Percentiles rank a stretch among this genome's conserved stretches.
These are phyloP conservation scores for Ceratocystis smalleyi DNA, from an alignment of 2,329 filamentous ascomycete species.

Conservation along the genomic window DNA sequence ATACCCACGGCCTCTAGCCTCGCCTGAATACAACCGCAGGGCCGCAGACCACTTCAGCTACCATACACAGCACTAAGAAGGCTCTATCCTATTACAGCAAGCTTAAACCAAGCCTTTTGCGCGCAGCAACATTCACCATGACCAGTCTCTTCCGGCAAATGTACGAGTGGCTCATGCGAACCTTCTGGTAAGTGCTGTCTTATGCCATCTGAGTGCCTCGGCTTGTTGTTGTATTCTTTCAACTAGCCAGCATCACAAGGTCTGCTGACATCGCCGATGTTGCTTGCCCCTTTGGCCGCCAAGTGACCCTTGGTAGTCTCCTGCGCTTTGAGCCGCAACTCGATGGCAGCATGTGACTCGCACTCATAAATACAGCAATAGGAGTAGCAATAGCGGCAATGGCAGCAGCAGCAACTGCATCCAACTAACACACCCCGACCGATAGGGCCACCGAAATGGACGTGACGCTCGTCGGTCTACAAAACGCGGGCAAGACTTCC, in stretches of 20 bases:
- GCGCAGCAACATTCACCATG: conserved; percentile 41
- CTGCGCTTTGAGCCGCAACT: background rate
- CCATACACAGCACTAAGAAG: background rate
- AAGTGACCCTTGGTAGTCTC: background rate
- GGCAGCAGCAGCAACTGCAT: background rate
- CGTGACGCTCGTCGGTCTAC: conserved; percentile 95
- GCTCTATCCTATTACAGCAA: background rate
- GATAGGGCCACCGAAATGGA: conserved; percentile 96
- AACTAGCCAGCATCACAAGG: background rate
- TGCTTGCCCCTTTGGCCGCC: background rate
- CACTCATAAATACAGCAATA: background rate
- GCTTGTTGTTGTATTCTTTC: background rate
- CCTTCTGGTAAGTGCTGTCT: conserved; percentile 64
- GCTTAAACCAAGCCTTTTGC: background rate
- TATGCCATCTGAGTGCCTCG: background rate
- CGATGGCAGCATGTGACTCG: background rate
- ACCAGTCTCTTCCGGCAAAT: conserved; percentile 82
- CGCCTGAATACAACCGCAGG: background rate
- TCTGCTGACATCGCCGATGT: background rate
- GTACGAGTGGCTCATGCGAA: conserved; percentile 95
- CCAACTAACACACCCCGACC: conserved; percentile 6
- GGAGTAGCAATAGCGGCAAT: background rate
- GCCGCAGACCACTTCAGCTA: background rate
- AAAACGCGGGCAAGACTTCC: conserved; percentile 97
- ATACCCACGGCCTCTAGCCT: background rate